These are phyloP conservation scores for Parmales sp. DNA, from an alignment of 108 stramenopile genomes.

Conservation along the genomic window DNA sequence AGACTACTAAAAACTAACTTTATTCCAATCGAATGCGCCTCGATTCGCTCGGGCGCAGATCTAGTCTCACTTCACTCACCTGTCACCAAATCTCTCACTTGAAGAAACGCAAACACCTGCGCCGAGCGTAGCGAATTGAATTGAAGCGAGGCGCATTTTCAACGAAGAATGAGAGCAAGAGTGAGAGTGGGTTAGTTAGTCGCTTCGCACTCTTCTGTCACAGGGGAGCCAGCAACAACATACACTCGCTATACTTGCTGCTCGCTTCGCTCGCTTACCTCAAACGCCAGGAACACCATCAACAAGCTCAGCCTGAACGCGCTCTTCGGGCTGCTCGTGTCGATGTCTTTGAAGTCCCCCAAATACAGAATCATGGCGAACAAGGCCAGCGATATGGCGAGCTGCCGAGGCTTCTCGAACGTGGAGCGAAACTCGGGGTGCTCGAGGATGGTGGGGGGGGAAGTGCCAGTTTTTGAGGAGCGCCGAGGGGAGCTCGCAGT, in stretches of 20 bases:
- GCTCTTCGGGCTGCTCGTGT: not conserved
- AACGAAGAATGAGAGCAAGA: not conserved
- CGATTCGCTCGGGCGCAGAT: too few species aligned
- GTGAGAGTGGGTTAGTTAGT: not conserved
- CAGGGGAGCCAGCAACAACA: too few species aligned
- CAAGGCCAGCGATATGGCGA: not conserved
- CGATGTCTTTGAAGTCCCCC: too few species aligned
- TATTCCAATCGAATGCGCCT: too few species aligned
- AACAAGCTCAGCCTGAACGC: not conserved
- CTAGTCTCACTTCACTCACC: too few species aligned
- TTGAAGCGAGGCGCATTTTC: too few species aligned
- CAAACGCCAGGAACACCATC: not conserved
- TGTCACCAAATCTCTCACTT: not conserved
- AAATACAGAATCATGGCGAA: not conserved
- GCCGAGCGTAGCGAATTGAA: too few species aligned
- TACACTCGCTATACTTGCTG: too few species aligned
- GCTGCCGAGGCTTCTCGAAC: not conserved
- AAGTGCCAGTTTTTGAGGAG: too few species aligned
- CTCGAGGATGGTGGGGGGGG: not conserved
- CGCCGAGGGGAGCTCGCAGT: too few species aligned
- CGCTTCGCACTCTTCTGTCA: too few species aligned
- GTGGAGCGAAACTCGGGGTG: not conserved
- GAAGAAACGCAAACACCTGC: not conserved
- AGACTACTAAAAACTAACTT: too few species aligned
- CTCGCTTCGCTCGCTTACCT: not conserved